Evolutionary conservation across 2,329 filamentous ascomycete species (phyloP).

Genomic region (Onygenales sp.): DNA sequence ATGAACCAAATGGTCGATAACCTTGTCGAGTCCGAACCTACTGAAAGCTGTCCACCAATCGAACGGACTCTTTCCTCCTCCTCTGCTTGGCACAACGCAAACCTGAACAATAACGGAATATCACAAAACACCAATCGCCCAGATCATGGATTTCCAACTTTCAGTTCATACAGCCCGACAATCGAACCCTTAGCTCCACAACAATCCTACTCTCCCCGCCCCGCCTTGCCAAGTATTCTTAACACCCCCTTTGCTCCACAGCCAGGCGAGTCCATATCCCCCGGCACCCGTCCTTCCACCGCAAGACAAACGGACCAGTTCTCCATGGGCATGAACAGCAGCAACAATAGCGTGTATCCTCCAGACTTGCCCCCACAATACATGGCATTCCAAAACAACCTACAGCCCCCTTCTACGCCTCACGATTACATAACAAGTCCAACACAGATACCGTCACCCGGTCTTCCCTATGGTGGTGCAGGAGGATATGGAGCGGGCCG

Average conservation of each 20-base stretch:
- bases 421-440: slow-evolving; percentile 4
- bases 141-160: neutral
- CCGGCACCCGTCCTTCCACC: slow-evolving; percentile 21
- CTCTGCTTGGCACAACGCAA: neutral
- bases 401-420: slow-evolving; percentile 6
- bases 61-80: neutral
- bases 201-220: slow-evolving; percentile 12
- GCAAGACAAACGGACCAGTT: slow-evolving; percentile 8
- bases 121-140: neutral
- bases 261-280: slow-evolving; percentile 26
- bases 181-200: neutral
- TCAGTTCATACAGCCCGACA: slow-evolving; percentile 3
- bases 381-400: slow-evolving; percentile 16
- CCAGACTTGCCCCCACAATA: slow-evolving; percentile 9
- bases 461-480: neutral
- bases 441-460: slow-evolving; percentile 3
- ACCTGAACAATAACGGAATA: neutral
- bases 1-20: slow-evolving; percentile 52
- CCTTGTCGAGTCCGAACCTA: slow-evolving; percentile 38
- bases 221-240: slow-evolving; percentile 25
- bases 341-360: neutral
- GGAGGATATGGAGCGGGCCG: neutral
- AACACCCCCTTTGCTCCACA: slow-evolving; percentile 33
- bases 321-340: neutral
- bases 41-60: slow-evolving; percentile 12